Base-by-base conservation (phyloP, 2,329 filamentous ascomycete species). In the Cercospora nicotianae region DNA sequence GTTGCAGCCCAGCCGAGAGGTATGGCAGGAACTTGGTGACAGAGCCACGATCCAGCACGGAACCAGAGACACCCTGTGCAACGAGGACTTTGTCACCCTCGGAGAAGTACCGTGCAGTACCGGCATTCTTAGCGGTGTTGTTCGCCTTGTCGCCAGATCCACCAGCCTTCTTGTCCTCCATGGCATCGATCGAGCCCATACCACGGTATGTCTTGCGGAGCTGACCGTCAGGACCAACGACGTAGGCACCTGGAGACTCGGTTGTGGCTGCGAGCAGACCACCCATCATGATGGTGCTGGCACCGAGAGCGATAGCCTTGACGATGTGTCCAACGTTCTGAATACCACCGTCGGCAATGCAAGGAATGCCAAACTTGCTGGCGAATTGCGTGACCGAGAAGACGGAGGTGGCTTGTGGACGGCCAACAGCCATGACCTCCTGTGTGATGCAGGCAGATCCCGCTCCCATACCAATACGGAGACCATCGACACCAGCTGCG, bases 241-340 rank as follows among this genome's bases (percentile, higher is more conserved):
- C 98, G 74, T 96, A 98, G 73, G 94, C 94, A 72, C 95, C 96
- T 39, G 95, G 95, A 42, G 94, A 98, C 83, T 99, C 95, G 51
- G 94, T 97, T 71, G 95, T 98, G 79, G 96, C 95, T 61, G 95
- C 95, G 72, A 99, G 87, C 63, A 99, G 89, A 83, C 95, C 96
- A 76, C 95, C 95, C 95, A 99, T 99, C 95, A 99, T 99, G 80
- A 99, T 91, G 42, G 94, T 96, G 57, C 92, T 93, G 67, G 95
- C 95, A 74, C 95, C 95, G 72, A 99, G 89, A 58, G 95, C 90
- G 73, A 99, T 89, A 79, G 94, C 94, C 87, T 99, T 99, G 81
- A 99, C 95, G 73, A 99, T 97, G 85, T 99, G 96, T 65, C 95
- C 95, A 73, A 99, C 92, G 78, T 99, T 99, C 83, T 99, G 95